Evolutionary conservation across 2,329 filamentous ascomycete genomes (phyloP).

Genomic region (Xylariaceae sp.): DNA sequence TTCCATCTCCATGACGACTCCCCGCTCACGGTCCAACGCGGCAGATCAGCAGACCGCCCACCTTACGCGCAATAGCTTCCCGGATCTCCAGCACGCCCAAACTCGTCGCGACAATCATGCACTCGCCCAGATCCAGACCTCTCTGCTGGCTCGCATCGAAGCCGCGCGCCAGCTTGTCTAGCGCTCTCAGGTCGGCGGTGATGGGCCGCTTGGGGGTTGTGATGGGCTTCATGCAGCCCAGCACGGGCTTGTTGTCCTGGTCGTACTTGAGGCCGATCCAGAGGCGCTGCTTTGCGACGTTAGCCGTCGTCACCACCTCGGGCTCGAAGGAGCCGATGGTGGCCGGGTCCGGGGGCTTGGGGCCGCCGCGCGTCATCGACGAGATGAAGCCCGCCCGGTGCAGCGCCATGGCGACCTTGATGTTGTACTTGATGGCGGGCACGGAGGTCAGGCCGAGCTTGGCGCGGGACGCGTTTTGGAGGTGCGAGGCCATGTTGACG

Average conservation of each 20-base stretch:
- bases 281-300: slow-evolving; percentile 68
- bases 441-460: slow-evolving; percentile 80
- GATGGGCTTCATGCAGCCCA: slow-evolving; percentile 61
- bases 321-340: slow-evolving; percentile 43
- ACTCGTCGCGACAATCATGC: slow-evolving; percentile 73
- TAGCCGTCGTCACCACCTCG: slow-evolving; percentile 59
- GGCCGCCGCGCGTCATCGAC: slow-evolving; percentile 67
- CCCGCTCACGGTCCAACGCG: slow-evolving; percentile 43
- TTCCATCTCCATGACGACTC: not conserved
- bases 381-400: slow-evolving; percentile 80
- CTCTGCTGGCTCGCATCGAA: slow-evolving; percentile 54
- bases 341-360: slow-evolving; percentile 46
- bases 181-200: slow-evolving; percentile 55
- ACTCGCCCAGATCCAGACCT: slow-evolving; percentile 75
- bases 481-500: slow-evolving; percentile 77
- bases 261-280: slow-evolving; percentile 92
- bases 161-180: slow-evolving; percentile 64
- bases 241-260: slow-evolving; percentile 67
- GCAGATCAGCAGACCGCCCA: slow-evolving; percentile 77
- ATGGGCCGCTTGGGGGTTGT: slow-evolving; percentile 71
- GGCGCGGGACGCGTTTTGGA: slow-evolving; percentile 84
- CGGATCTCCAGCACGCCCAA: slow-evolving; percentile 72
- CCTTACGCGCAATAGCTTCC: slow-evolving; percentile 73
- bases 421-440: slow-evolving; percentile 73
- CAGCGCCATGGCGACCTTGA: slow-evolving; percentile 67